phyloP scores from a whole-genome alignment of 352 stramenopile genomes.

The Globisporangium takayamanum region DNA sequence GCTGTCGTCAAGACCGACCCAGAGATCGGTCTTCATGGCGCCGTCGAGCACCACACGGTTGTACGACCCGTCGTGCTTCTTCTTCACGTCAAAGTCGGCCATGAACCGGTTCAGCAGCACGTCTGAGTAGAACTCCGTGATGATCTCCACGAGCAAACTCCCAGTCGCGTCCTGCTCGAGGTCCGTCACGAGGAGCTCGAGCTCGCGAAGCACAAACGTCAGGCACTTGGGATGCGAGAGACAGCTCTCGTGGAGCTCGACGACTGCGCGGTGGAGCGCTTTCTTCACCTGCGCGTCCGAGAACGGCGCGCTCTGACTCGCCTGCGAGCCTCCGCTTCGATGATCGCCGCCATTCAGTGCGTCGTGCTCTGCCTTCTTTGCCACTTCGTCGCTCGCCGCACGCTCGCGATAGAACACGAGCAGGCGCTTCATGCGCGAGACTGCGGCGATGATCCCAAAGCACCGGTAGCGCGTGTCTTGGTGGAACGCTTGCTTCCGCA shows the following conservation, averaged over 20 bases:
- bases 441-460: constrained; percentile 42
- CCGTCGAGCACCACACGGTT: constrained; percentile 25
- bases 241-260: constrained; percentile 26
- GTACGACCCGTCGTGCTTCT: constrained; percentile 20
- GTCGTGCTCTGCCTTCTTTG: constrained; percentile 4
- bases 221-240: constrained; percentile 25
- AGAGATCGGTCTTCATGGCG: constrained; percentile 34
- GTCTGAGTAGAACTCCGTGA: constrained; percentile 43
- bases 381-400: background rate
- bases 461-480: constrained; percentile 44
- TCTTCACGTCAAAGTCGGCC: constrained; percentile 27
- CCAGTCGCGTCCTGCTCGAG: constrained; percentile 20
- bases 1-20: constrained; percentile 29
- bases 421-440: constrained; percentile 28
- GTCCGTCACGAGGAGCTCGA: constrained; percentile 21
- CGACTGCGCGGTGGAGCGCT: constrained; percentile 17
- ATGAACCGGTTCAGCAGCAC: constrained; percentile 37
- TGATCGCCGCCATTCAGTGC: background rate
- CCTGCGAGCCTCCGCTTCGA: background rate
- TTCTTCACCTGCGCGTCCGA: constrained; percentile 9
- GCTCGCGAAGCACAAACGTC: constrained; percentile 38
- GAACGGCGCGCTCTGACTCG: background rate
- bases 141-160: constrained; percentile 20
- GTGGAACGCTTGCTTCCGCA: constrained; percentile 50
- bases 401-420: constrained; percentile 23